Percentiles rank a stretch among this genome's conserved stretches.
Conservation (phyloP, 31 red algal species). For the Asparagopsis taxiformis region DNA sequence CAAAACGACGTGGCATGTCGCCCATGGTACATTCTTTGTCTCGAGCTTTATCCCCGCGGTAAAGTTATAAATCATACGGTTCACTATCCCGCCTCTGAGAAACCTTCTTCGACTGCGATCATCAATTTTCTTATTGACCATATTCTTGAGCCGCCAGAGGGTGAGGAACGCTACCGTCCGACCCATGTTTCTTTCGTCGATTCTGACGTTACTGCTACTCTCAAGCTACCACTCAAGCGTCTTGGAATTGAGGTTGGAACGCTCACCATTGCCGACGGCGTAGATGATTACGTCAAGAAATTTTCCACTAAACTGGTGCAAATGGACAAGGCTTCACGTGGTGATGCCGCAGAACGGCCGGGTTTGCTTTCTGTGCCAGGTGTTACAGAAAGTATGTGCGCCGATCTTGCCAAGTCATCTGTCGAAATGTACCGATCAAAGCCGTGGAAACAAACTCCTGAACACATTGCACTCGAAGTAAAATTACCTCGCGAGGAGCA, state of each 20-base stretch:
- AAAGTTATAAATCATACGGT: constrained; percentile 45
- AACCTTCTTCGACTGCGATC: constrained; percentile 36
- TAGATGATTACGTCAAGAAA: constrained; percentile 39
- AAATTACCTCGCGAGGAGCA: constrained; percentile 5
- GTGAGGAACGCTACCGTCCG: constrained; percentile 29
- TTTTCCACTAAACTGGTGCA: constrained; percentile 63
- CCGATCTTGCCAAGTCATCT: constrained; percentile 17
- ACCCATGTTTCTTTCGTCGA: constrained; percentile 64
- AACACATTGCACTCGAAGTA: constrained; percentile 68
- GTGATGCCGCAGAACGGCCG: constrained; percentile 47
- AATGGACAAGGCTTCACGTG: constrained; percentile 35
- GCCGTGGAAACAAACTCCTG: constrained; percentile 49
- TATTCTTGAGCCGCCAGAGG: constrained; percentile 56
- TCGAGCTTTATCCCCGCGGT: constrained; percentile 81
- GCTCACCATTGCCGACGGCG: constrained; percentile 66
- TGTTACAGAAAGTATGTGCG: constrained; percentile 4
- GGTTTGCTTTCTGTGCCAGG: constrained; percentile 41
- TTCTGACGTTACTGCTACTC: constrained; percentile 1
- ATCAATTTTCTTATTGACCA: constrained; percentile 45
- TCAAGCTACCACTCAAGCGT: constrained; percentile 7
- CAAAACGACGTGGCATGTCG: constrained; percentile 43
- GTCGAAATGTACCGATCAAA: constrained; percentile 33
- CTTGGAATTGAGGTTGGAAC: constrained; percentile 25
- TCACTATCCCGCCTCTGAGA: constrained; percentile 5
- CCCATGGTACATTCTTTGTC: constrained; percentile 57